Evolutionary conservation across 2,329 filamentous ascomycete species (phyloP), one percentile per base, ranked within the genome.

Genomic region (Thelonectria rubi): DNA sequence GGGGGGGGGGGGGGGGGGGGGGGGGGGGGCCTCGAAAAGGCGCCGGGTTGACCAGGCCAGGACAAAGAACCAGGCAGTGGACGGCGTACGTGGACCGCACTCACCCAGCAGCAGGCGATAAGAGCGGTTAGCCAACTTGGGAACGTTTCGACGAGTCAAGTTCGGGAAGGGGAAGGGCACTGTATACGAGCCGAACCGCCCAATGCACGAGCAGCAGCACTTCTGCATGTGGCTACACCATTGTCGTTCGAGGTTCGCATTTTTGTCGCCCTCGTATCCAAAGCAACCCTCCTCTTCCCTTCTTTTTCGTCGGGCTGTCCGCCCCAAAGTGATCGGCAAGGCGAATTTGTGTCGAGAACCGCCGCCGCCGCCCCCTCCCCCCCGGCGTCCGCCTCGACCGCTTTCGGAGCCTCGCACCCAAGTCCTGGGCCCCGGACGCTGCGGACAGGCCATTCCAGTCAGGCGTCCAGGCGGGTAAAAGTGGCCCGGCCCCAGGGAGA

Each of bases 321-420:
- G 56, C 62, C 59, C 58, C 26, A 30, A 48, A 54, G 63, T 68
- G 69, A 71, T 71, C 69, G 65, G 61, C 69, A 66, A 58, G 58
- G 65, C 64, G 59, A 42, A 30, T 61, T n/a, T 65, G 55, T 64
- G 43, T 47, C 47, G 57, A 32, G 46, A 40, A 40, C 21, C 18
- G 54, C 48, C 4, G 24, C 24, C 26, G 26, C 26, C 26, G 26
- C 26, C 24, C 24, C 26, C 26, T 8, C 26, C 26, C 26, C 26
- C 26, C 46, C 47, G 47, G 55, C 47, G 37, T 51, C 63, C 55
- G 54, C 67, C 69, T 65, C 67, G 60, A 71, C 69, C 70, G 70
- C 67, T 72, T 71, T 72, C 70, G 70, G 70, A 72, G 69, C 69
- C 70, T 72, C 68, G 68, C 58, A 43, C 40, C n/a, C 8, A 51